Evolutionary conservation across 495 filamentous ascomycete species (phyloP), one percentile per base, ranked within the genome.

Genomic region (Talaromyces proteolyticus): DNA sequence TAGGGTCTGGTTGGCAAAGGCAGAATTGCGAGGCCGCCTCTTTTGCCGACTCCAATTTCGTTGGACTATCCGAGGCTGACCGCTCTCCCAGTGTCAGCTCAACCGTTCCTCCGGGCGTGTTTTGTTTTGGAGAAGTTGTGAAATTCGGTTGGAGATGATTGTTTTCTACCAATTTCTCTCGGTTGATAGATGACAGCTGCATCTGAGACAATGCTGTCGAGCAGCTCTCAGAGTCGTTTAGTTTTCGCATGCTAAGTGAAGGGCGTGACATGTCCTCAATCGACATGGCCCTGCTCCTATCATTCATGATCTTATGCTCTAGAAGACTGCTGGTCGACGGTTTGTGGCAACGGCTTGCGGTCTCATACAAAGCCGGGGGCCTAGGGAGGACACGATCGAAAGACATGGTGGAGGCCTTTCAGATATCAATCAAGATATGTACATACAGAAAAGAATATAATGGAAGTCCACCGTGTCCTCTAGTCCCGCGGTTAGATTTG

Each of bases 1-100:
- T 95, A 4, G 90, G 89, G 55, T 89, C 88, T 20, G 89, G 89
- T 55, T 94, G 88, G 67, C 93, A 98, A 57, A 96, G 80, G 73
- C 93, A 98, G 50, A 96, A 81, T 46, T 79, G 77, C n/a, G 67
- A 62, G 29, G 60, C 62, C n/a, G 64, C 57, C 23, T 71, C 68
- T 56, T 63, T 69, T 7, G 51, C 46, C n/a, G 56, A 36, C 40
- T 49, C 50, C 5, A 63, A 59, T 36, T 70, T 68, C 37, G 56
- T 53, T 1, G 68, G 64, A 49, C 68, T 73, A 11, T 61, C 60
- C 6, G 66, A 66, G 2, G 65, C 62, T 0, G 68, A 61, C 17
- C 59, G 59, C 25, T 62, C 60, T 24, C 56, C 65, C 1, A 14
- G 26, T 11, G 29, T 17, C 10, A 42, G 20, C 19, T 52, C 50